phyloP scores from a whole-genome alignment of 2,329 filamentous ascomycete species.

The Podosphaera xanthii region DNA sequence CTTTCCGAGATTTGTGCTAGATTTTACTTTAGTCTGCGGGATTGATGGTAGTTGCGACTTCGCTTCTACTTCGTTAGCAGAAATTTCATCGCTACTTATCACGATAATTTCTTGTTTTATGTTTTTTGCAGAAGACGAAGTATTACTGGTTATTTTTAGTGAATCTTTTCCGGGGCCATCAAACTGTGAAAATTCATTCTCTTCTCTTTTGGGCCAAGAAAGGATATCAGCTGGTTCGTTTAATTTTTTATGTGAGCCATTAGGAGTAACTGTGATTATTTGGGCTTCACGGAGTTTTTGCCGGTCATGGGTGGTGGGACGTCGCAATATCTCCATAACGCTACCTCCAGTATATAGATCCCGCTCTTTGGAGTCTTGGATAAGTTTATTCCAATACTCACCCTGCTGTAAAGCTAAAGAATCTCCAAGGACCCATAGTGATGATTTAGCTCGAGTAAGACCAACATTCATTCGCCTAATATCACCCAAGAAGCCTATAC shows the following conservation, averaged over 20 bases:
- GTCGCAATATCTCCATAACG: slow-evolving; percentile 28
- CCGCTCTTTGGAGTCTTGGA: slow-evolving; percentile 55
- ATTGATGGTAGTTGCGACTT: not conserved
- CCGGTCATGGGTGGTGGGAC: slow-evolving; percentile 18
- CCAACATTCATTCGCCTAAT: slow-evolving; percentile 99
- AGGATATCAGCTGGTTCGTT: not conserved
- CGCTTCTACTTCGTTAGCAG: not conserved
- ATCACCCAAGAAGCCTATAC: slow-evolving; percentile 94
- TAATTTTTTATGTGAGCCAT: not conserved
- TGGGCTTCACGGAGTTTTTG: slow-evolving; percentile 3
- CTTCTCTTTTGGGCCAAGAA: not conserved
- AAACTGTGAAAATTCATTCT: not conserved
- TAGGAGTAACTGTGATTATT: not conserved
- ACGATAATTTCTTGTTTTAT: not conserved
- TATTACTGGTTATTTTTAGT: not conserved
- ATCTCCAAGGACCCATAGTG: slow-evolving; percentile 88
- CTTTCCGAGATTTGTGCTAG: slow-evolving; percentile 4
- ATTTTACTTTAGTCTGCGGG: not conserved
- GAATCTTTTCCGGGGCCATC: not conserved
- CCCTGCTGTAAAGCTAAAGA: slow-evolving; percentile 68
- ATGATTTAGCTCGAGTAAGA: slow-evolving; percentile 86
- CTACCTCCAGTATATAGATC: slow-evolving; percentile 55
- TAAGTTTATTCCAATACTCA: slow-evolving; percentile 72
- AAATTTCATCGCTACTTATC: not conserved
- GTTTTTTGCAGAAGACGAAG: not conserved